These are phyloP conservation scores for Ustilago hordei DNA, from an alignment of 1,284 basidiomycete genomes.

Conservation along the genomic window DNA sequence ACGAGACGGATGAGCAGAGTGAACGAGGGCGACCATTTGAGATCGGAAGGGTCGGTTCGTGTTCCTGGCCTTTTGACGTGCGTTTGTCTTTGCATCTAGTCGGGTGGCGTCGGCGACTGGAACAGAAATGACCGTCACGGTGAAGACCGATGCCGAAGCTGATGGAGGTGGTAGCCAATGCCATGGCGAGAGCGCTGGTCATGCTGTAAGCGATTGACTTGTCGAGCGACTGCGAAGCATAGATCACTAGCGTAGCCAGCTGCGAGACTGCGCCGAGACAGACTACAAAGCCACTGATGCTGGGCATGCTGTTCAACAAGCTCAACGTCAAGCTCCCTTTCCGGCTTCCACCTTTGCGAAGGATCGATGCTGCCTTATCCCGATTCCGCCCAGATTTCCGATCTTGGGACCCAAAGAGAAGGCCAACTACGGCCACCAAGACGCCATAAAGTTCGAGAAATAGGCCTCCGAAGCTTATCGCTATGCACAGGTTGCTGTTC, in stretches of 20 bases:
- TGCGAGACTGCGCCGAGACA: conserved; percentile 15
- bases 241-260: not conserved
- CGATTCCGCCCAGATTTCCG: not conserved
- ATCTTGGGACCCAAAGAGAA: conserved; percentile 13
- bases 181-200: not conserved
- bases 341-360: no score
- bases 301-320: not conserved
- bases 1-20: conserved; percentile 11
- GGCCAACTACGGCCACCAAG: conserved; percentile 8
- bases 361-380: not conserved
- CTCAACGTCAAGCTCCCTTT: not conserved
- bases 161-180: not conserved
- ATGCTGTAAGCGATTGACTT: conserved; percentile 1
- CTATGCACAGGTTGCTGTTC: not conserved
- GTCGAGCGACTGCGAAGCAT: not conserved
- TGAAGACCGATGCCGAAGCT: not conserved
- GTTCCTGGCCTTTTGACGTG: not conserved
- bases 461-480: conserved; percentile 18
- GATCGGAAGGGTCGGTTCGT: conserved; percentile 2
- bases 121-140: not conserved
- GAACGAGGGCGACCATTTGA: not conserved
- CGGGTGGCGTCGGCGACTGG: not conserved
- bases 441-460: conserved; percentile 29
- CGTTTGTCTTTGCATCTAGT: not conserved
- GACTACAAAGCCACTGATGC: not conserved